Percentiles rank a stretch among this genome's conserved stretches.
Conservation (phyloP, 1,284 basidiomycete species). For the Rhodotorula sp. region DNA sequence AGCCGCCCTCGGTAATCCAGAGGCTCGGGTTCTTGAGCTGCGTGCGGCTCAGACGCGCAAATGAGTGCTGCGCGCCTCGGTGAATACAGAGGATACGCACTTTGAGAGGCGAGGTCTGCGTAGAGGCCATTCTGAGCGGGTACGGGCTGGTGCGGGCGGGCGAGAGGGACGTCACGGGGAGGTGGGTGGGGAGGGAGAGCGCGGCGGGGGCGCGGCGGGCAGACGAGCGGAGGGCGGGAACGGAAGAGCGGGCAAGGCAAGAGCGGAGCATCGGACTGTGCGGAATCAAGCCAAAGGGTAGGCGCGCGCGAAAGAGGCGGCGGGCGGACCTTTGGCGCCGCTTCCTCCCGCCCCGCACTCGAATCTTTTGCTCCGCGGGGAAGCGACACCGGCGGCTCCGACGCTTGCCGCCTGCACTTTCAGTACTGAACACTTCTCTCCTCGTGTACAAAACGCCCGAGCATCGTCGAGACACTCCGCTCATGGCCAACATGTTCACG, state of each 20-base stretch:
- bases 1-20: slow-evolving; percentile 56
- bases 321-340: not conserved
- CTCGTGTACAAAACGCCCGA: too few relatives aligned
- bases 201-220: not conserved
- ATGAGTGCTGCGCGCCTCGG: not conserved
- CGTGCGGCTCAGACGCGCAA: not conserved
- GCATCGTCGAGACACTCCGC: too few relatives aligned
- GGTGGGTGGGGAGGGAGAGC: not conserved
- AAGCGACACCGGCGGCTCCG: too few relatives aligned
- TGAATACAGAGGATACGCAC: not conserved
- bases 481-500: too few relatives aligned
- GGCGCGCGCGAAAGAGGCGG: too few relatives aligned
- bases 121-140: not conserved
- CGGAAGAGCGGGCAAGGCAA: not conserved
- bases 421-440: too few relatives aligned
- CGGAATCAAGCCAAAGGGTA: not conserved
- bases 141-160: not conserved
- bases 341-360: not conserved
- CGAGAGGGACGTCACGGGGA: not conserved
- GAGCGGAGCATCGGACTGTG: not conserved
- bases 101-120: not conserved
- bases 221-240: not conserved
- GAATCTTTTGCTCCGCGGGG: too few relatives aligned
- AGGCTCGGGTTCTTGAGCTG: slow-evolving; percentile 54
- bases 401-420: too few relatives aligned